Evolutionary conservation across 2,329 filamentous ascomycete species (phyloP).

Genomic region (Rugonectria rugulosa): DNA sequence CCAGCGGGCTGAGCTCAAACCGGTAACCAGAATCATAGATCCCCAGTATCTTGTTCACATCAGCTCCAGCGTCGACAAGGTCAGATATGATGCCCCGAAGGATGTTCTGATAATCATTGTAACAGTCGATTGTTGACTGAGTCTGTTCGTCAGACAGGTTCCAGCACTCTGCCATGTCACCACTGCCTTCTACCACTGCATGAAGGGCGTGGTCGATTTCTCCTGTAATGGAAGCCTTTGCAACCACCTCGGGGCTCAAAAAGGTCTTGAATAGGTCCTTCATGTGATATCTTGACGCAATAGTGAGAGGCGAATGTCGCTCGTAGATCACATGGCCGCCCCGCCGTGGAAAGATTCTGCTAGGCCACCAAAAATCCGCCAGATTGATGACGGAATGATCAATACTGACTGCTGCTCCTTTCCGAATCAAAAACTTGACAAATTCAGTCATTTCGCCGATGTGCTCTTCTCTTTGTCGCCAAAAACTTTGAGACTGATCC

Average conservation of each 20-base stretch:
- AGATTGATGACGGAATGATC: neutral
- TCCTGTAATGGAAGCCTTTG: neutral
- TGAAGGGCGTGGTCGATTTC: neutral
- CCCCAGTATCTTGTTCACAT: neutral
- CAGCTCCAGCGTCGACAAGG: neutral
- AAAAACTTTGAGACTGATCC: neutral
- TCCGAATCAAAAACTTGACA: neutral
- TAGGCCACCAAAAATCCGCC: too few relatives aligned
- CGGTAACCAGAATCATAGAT: too few relatives aligned
- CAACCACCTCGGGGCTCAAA: neutral
- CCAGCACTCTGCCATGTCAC: neutral
- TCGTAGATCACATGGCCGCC: neutral
- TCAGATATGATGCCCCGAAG: neutral
- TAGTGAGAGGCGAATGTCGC: neutral
- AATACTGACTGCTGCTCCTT: neutral
- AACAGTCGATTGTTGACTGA: too few relatives aligned
- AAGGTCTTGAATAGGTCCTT: neutral
- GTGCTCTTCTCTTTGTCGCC: neutral
- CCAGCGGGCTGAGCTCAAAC: too few relatives aligned
- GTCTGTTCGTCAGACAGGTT: neutral
- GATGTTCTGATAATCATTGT: too few relatives aligned
- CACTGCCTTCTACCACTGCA: neutral
- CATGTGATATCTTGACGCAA: neutral
- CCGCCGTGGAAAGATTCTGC: too few relatives aligned
- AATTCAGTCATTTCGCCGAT: neutral